Conservation (phyloP, 768 basidiomycete genomes). For the Boletus reticuloceps region DNA sequence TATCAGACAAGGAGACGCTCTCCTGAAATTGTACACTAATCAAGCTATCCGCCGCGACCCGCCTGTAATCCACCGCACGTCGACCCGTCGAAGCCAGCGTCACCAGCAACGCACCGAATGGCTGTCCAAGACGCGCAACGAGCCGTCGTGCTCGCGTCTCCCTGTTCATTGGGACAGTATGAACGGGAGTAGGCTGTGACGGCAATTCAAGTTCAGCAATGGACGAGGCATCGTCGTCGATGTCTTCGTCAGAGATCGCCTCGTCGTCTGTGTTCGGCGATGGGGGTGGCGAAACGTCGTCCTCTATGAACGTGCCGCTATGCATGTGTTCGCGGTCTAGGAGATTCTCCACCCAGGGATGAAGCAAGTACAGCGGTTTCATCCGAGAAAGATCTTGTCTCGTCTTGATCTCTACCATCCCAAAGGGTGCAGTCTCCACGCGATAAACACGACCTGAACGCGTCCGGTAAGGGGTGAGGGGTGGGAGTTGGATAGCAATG, state of each 20-base stretch:
- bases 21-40: too few relatives aligned
- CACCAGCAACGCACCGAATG: not conserved
- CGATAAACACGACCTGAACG: not conserved
- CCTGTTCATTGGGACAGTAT: not conserved
- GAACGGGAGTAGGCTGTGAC: not conserved
- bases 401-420: not conserved
- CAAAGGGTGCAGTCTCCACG: not conserved
- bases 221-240: not conserved
- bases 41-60: too few relatives aligned
- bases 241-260: not conserved
- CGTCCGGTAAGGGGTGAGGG: not conserved
- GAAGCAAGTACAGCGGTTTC: not conserved
- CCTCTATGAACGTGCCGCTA: not conserved
- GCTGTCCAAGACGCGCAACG: not conserved
- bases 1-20: too few relatives aligned
- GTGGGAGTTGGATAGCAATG: not conserved
- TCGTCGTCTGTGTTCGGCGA: not conserved
- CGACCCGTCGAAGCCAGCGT: not conserved
- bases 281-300: not conserved
- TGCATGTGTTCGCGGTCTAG: not conserved
- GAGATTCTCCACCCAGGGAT: not conserved
- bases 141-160: not conserved
- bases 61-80: not conserved
- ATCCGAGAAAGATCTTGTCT: not conserved
- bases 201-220: not conserved